These are phyloP conservation scores for Cerioporus squamosus DNA, from an alignment of 1,284 basidiomycete species.

Conservation along the genomic window DNA sequence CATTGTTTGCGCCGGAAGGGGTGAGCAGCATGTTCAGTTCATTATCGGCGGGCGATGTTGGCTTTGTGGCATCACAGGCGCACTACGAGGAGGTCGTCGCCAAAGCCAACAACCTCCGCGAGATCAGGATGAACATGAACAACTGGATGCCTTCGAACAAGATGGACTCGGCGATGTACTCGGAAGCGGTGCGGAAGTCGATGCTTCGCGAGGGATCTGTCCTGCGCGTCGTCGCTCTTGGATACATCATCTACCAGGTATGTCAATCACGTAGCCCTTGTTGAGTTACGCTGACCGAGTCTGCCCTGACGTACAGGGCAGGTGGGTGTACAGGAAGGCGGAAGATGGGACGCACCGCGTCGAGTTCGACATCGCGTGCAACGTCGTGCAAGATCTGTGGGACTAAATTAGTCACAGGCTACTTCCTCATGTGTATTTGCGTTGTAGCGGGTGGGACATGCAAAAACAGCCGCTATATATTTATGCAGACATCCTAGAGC, in stretches of 20 bases:
- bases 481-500: no score
- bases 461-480: no score
- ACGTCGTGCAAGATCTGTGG: constrained; percentile 35
- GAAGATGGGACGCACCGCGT: constrained; percentile 23
- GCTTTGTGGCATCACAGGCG: constrained; percentile 36
- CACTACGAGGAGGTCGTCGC: constrained; percentile 52
- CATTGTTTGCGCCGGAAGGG: constrained; percentile 50
- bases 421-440: no score
- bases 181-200: constrained; percentile 50
- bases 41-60: not conserved
- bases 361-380: constrained; percentile 41
- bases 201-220: constrained; percentile 57
- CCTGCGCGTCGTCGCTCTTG: constrained; percentile 52
- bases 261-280: no score
- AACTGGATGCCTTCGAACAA: constrained; percentile 39
- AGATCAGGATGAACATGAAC: constrained; percentile 53
- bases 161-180: constrained; percentile 37
- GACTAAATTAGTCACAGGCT: not conserved
- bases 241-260: constrained; percentile 52
- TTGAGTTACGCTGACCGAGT: not conserved
- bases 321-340: constrained; percentile 30
- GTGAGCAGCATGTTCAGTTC: constrained; percentile 38
- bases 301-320: constrained; percentile 26
- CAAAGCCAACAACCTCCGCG: constrained; percentile 50
- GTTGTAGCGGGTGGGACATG: no score